Percentiles rank a stretch among this genome's conserved stretches.
Evolutionary conservation across 106 monocot species (phyloP).

Genomic region (Ottelia alismoides): DNA sequence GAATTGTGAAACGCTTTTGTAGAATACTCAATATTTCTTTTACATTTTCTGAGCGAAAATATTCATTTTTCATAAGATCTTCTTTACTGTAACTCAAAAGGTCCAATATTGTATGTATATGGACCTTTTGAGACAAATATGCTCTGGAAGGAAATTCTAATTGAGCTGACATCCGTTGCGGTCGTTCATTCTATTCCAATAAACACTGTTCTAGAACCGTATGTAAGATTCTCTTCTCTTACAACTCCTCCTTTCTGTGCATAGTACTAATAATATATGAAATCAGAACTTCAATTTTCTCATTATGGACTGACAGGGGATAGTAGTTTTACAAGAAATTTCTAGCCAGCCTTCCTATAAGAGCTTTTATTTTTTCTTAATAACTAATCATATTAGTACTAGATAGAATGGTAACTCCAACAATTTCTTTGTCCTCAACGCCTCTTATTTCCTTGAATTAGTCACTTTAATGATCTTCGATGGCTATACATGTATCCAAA

Average conservation of each 20-base stretch:
- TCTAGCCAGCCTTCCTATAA: neutral
- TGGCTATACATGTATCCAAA: neutral
- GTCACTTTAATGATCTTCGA: neutral
- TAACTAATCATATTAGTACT: neutral
- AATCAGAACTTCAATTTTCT: neutral
- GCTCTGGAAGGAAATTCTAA: too few relatives aligned
- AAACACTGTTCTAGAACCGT: neutral
- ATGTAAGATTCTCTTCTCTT: neutral
- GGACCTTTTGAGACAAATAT: too few relatives aligned
- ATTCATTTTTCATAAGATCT: too few relatives aligned
- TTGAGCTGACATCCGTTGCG: neutral
- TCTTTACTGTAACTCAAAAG: too few relatives aligned
- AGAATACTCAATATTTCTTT: too few relatives aligned
- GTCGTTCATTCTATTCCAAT: neutral
- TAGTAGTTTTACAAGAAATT: slow-evolving; percentile 1
- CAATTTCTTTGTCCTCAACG: neutral
- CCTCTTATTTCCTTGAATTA: neutral
- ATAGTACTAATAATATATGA: neutral
- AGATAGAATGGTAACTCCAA: neutral
- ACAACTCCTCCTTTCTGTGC: neutral
- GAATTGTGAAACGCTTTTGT: too few relatives aligned
- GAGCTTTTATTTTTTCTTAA: neutral
- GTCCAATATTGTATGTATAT: too few relatives aligned
- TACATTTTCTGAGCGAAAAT: too few relatives aligned
- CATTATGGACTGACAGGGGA: neutral